A percentile compares a stretch with the other conserved stretches of the same genome.
Evolutionary conservation across 163 green algal genomes (phyloP).

Genomic region (Chlamydomonas reinhardtii): DNA sequence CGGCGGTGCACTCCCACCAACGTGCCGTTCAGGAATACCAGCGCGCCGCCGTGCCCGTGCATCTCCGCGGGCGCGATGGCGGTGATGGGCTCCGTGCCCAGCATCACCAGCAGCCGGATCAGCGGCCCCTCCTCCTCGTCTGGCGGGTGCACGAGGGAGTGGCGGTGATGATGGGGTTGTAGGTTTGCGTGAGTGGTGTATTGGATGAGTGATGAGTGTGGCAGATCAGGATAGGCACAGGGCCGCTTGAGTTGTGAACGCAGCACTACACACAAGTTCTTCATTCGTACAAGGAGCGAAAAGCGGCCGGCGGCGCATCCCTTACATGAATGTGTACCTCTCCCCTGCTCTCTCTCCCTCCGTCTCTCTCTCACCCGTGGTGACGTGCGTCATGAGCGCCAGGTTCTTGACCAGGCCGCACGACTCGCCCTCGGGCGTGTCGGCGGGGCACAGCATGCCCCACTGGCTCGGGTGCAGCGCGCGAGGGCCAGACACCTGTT

Average conservation of each 20-base stretch:
- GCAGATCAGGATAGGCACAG: too few species aligned
- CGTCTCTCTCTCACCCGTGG: slow-evolving; percentile 78
- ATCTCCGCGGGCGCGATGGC: slow-evolving; percentile 71
- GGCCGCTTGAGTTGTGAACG: too few species aligned
- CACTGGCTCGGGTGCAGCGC: slow-evolving; percentile 97
- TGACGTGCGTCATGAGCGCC: slow-evolving; percentile 99
- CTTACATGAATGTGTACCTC: too few species aligned
- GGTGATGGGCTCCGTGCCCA: slow-evolving; percentile 90
- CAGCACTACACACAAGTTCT: too few species aligned
- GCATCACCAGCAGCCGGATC: slow-evolving; percentile 73
- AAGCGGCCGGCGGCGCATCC: too few species aligned
- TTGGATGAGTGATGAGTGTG: not conserved
- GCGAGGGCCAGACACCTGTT: slow-evolving; percentile 87
- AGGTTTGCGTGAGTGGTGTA: not conserved
- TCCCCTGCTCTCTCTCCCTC: not conserved
- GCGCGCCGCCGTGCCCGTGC: slow-evolving; percentile 64
- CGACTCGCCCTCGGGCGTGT: slow-evolving; percentile 97
- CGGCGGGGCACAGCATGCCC: slow-evolving; percentile 98
- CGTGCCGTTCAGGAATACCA: slow-evolving; percentile 96
- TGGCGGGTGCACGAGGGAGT: not conserved
- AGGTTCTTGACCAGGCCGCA: slow-evolving; percentile 99
- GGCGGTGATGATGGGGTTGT: not conserved
- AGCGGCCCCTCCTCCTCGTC: slow-evolving; percentile 90
- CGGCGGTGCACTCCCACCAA: slow-evolving; percentile 92
- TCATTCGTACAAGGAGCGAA: too few species aligned